phyloP scores from a whole-genome alignment of 768 basidiomycete species.

The Suillus clintonianus region DNA sequence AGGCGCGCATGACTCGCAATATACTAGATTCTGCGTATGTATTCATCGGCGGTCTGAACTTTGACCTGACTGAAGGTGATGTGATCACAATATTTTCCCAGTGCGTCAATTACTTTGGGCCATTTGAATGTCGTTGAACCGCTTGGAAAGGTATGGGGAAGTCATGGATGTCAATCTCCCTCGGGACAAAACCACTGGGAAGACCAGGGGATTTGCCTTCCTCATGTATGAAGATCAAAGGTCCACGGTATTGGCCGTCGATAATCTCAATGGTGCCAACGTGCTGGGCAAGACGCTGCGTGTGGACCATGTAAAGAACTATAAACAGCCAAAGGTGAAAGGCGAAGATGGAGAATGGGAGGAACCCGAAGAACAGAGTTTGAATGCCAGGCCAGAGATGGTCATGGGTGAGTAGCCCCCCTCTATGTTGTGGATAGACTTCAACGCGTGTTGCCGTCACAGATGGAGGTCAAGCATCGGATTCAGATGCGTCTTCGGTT shows the following conservation, averaged over 20 bases:
- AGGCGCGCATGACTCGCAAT: not conserved
- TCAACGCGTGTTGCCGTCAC: conserved; percentile 9
- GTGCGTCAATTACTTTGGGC: conserved; percentile 48
- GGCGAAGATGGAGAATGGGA: conserved; percentile 83
- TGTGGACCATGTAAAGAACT: conserved; percentile 91
- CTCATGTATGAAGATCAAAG: conserved; percentile 99
- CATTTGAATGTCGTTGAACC: conserved; percentile 5
- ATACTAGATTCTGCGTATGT: conserved; percentile 88
- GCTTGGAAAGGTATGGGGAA: conserved; percentile 80
- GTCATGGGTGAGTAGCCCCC: conserved; percentile 51
- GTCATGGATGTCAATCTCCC: conserved; percentile 94
- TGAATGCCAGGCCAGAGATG: conserved; percentile 83
- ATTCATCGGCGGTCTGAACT: conserved; percentile 86
- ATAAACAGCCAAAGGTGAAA: conserved; percentile 82
- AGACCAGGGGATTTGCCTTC: conserved; percentile 90
- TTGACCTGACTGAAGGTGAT: conserved; percentile 94
- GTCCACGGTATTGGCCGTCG: conserved; percentile 93
- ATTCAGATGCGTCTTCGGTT: conserved; percentile 64
- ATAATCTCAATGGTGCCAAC: conserved; percentile 95
- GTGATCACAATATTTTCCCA: conserved; percentile 98
- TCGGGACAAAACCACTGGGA: conserved; percentile 90
- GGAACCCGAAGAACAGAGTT: conserved; percentile 81
- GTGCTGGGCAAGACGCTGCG: conserved; percentile 85
- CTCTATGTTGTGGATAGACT: not conserved
- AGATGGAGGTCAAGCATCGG: conserved; percentile 59